Base-by-base conservation (phyloP, 139 green algal species). In the Desmodesmus armatus region DNA sequence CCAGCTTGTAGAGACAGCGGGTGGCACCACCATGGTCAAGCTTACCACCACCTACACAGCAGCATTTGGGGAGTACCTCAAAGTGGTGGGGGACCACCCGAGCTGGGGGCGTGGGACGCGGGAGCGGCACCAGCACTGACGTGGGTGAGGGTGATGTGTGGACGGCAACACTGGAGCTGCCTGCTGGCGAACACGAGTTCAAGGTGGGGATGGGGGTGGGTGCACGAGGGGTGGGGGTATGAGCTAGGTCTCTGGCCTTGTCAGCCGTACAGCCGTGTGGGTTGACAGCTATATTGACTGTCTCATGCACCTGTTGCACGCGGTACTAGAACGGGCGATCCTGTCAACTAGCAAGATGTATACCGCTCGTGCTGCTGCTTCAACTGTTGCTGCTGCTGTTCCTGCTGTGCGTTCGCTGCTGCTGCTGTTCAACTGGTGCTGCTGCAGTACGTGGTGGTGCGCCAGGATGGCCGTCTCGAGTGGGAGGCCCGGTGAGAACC, bases 71-170 rank as follows among this genome's bases (percentile, higher is more conserved):
- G 78, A 84, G 78, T 84, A 84, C 62, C 62, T 84, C 29, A 84
- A 84, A 62, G 78, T 84, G 78, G 86, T 11, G 85, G 85, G 2
- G 62, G 37, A 17, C 37, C 71, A 11, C 0, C 60, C 27, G 41
- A 84, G 78, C 21, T 87, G 23, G 85, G 85, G 0, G 58, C 78
- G n/a, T 89, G 85, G 85, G 69, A 85, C 58, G 58, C 78, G 9
- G 35, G 72, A 2, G 33, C 60, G 13, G 85, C 78, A 0, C 37
- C 49, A 0, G 47, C 43, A 39, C 80, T 89, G 21, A 67, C 63
- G 35, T 89, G 86, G 86, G 53, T 23, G 80, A 87, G 35, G 86
- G 86, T 29, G 80, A 89, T 63, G 65, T 89, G 35, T 89, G 86
- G 86, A 85, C 80, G 0, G 80, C 62, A 21, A 84, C 84, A 13